Evolutionary conservation across 1,284 basidiomycete genomes (phyloP).

Genomic region (Sporisorium reilianum): DNA sequence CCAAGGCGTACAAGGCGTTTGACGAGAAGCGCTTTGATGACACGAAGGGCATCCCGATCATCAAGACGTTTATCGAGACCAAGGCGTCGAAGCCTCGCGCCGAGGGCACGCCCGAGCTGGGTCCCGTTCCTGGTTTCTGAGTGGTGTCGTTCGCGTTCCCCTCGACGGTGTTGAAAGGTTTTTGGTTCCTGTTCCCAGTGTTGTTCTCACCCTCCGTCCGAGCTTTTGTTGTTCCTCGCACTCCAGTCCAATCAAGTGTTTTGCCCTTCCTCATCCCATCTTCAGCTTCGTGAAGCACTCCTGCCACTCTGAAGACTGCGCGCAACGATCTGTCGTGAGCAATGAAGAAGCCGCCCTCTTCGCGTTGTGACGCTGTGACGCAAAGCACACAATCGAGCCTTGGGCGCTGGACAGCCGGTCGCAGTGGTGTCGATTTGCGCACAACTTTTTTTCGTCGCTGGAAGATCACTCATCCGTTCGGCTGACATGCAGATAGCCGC

Average conservation of each 20-base stretch:
- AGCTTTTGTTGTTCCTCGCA: neutral
- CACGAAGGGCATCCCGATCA: conserved; percentile 34
- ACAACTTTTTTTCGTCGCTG: no score
- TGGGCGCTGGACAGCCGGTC: no score
- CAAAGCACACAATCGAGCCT: no score
- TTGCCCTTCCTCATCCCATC: no score
- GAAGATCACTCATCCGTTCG: no score
- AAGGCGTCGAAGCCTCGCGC: conserved; percentile 49
- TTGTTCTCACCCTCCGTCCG: neutral
- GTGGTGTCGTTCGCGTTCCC: neutral
- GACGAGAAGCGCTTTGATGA: conserved; percentile 51
- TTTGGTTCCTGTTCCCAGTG: neutral
- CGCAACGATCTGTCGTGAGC: no score
- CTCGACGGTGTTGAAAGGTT: neutral
- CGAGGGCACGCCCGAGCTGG: conserved; percentile 46
- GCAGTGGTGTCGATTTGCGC: no score
- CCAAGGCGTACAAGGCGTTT: conserved; percentile 49
- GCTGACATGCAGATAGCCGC: no score
- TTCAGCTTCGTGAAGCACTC: neutral
- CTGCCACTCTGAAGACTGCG: no score
- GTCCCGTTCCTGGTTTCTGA: conserved; percentile 30
- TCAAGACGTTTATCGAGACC: conserved; percentile 65
- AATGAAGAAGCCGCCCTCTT: no score
- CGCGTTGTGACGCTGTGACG: no score
- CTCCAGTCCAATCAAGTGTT: neutral